Conservation (phyloP, 2,329 filamentous ascomycete species). For the Venturia pyrina region DNA sequence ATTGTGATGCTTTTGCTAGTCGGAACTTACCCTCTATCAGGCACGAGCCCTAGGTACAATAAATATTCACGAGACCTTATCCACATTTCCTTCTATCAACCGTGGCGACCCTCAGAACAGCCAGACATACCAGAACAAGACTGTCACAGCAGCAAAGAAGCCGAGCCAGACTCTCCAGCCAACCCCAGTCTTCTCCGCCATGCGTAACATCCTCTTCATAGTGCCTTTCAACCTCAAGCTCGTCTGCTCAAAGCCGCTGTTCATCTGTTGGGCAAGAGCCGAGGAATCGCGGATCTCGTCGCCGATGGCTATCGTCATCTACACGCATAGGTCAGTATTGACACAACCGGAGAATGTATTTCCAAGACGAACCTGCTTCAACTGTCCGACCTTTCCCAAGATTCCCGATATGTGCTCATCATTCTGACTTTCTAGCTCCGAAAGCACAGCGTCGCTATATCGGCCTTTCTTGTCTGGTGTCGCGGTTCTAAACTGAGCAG, state of each 20-base stretch:
- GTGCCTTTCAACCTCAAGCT: constrained; percentile 73
- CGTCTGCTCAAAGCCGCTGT: constrained; percentile 83
- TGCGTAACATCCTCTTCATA: constrained; percentile 93
- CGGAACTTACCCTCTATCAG: not conserved
- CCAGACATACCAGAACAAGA: constrained; percentile 91
- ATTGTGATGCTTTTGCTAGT: not conserved
- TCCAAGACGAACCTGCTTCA: constrained; percentile 53
- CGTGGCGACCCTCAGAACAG: constrained; percentile 47
- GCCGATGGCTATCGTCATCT: constrained; percentile 76
- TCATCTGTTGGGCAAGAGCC: constrained; percentile 87
- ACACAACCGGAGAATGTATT: constrained; percentile 33
- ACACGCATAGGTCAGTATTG: not conserved
- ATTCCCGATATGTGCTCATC: constrained; percentile 85
- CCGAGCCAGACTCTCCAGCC: constrained; percentile 89
- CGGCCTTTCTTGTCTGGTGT: constrained; percentile 59
- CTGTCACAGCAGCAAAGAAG: constrained; percentile 75
- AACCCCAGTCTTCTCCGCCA: constrained; percentile 91
- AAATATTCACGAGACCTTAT: not conserved
- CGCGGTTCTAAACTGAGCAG: constrained; percentile 26
- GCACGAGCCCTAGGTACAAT: not conserved
- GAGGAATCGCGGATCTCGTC: constrained; percentile 90
- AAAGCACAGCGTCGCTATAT: constrained; percentile 84
- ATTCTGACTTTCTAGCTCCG: constrained; percentile 92
- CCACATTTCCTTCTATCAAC: not conserved
- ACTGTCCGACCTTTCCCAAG: constrained; percentile 73